phyloP scores from a whole-genome alignment of 148 eudicot genomes.

The Drosera capensis region DNA sequence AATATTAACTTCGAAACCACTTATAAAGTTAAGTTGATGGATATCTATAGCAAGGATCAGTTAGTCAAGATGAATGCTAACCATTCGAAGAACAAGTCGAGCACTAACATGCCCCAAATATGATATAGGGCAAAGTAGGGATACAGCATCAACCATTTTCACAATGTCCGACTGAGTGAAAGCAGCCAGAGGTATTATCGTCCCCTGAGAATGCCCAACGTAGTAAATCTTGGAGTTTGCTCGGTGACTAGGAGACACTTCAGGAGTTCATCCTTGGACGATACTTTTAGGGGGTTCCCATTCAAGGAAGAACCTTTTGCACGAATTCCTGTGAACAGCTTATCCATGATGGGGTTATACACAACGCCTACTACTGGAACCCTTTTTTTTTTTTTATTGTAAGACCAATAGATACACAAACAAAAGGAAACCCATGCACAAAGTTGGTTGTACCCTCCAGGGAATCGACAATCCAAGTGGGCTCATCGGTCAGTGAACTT shows the following conservation, averaged over 20 bases:
- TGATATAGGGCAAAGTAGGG: too few relatives aligned
- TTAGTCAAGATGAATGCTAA: too few relatives aligned
- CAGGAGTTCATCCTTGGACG: conserved; percentile 67
- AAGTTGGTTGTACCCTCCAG: conserved; percentile 93
- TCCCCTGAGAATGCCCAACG: too few relatives aligned
- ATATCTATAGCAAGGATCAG: too few relatives aligned
- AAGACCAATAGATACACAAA: conserved; percentile 89
- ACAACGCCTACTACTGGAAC: conserved; percentile 75
- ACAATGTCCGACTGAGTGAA: too few relatives aligned
- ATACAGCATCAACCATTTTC: too few relatives aligned
- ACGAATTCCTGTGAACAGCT: conserved; percentile 70
- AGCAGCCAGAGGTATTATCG: too few relatives aligned
- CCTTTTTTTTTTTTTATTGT: conserved; percentile 72
- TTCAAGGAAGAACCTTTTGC: conserved; percentile 89
- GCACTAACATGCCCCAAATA: too few relatives aligned
- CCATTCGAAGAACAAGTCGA: too few relatives aligned
- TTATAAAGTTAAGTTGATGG: too few relatives aligned
- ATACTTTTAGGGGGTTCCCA: conserved; percentile 76
- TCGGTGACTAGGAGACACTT: conserved; percentile 69
- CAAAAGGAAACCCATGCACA: conserved; percentile 95
- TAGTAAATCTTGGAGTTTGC: conserved; percentile 36
- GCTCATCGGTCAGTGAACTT: conserved; percentile 90
- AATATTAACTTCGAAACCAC: too few relatives aligned
- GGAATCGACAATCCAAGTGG: conserved; percentile 97
- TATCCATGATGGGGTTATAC: conserved; percentile 83